Evolutionary conservation across 169 alveolate genomes (phyloP).

Genomic region (Plasmodium coatneyi): DNA sequence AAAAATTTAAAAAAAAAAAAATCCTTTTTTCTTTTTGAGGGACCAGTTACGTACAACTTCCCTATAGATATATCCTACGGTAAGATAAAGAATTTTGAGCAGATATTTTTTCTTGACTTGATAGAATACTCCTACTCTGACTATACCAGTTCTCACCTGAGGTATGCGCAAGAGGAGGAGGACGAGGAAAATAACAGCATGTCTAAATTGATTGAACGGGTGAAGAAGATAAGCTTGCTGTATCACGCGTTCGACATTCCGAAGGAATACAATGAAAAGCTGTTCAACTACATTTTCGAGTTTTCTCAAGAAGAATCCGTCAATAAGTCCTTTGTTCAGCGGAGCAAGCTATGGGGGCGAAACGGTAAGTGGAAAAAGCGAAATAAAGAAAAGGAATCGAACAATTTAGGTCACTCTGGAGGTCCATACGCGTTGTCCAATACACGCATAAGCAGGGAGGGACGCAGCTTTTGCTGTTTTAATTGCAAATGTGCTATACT

Average conservation of each 20-base stretch:
- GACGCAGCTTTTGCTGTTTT: background rate
- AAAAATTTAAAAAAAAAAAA: constrained; percentile 26
- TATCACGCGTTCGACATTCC: constrained; percentile 61
- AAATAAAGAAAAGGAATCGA: background rate
- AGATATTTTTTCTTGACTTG: constrained; percentile 48
- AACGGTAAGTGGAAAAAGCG: constrained; percentile 10
- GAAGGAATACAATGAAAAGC: constrained; percentile 46
- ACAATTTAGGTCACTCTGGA: background rate
- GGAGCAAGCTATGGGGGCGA: constrained; percentile 35
- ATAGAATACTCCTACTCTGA: constrained; percentile 41
- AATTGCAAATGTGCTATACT: background rate
- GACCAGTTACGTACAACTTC: constrained; percentile 25
- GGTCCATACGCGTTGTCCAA: background rate
- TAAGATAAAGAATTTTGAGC: constrained; percentile 35
- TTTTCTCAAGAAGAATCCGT: background rate
- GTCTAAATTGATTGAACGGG: constrained; percentile 7
- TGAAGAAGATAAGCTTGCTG: constrained; percentile 19
- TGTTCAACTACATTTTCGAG: constrained; percentile 24
- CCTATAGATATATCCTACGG: constrained; percentile 66
- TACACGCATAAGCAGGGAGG: background rate
- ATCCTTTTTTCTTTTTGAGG: constrained; percentile 49
- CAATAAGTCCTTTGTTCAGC: constrained; percentile 35
- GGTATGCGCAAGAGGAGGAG: background rate
- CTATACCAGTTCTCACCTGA: constrained; percentile 39
- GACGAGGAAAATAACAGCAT: constrained; percentile 3